A percentile compares a stretch with the other conserved stretches of the same genome.
Conservation (phyloP, 1,139 yeast species). For the Geotrichum phurueaensis region DNA sequence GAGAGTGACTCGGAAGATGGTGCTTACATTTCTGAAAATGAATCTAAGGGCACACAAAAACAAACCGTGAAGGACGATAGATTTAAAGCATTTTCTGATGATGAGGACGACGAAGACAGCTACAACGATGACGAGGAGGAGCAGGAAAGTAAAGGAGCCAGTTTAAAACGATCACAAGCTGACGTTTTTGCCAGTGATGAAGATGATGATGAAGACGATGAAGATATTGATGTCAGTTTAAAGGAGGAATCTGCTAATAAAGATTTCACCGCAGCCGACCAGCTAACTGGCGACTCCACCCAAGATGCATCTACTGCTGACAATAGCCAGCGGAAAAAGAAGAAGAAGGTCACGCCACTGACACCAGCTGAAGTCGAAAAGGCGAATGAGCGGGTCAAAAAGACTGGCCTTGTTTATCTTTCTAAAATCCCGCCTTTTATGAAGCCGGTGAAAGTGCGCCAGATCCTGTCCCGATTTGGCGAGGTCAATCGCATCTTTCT, state of each 20-base stretch:
- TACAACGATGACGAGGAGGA: slow-evolving; percentile 15
- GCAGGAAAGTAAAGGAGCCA: slow-evolving; percentile 8
- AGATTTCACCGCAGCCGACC: slow-evolving; percentile 12
- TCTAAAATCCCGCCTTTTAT: slow-evolving; percentile 93
- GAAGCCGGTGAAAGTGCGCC: slow-evolving; percentile 89
- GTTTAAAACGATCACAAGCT: slow-evolving; percentile 5
- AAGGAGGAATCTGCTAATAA: slow-evolving; percentile 9
- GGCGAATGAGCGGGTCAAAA: slow-evolving; percentile 43
- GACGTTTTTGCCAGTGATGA: slow-evolving; percentile 13
- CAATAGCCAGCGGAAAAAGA: slow-evolving; percentile 2
- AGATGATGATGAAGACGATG: slow-evolving; percentile 15
- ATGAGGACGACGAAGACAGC: slow-evolving; percentile 10
- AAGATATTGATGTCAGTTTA: slow-evolving; percentile 13
- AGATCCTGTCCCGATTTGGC: slow-evolving; percentile 75
- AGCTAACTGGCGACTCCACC: background rate
- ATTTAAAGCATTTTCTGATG: slow-evolving; percentile 12
- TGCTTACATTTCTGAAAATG: slow-evolving; percentile 7
- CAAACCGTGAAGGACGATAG: slow-evolving; percentile 7
- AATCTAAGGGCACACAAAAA: slow-evolving; percentile 1
- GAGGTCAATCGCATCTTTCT: slow-evolving; percentile 76
- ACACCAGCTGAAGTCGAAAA: slow-evolving; percentile 32
- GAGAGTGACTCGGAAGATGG: slow-evolving; percentile 7
- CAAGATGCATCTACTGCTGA: background rate
- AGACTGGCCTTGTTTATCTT: slow-evolving; percentile 85
- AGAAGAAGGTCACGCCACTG: slow-evolving; percentile 28